A percentile compares a stretch with the other conserved stretches of the same genome.
These are phyloP conservation scores for Pseudopediastrum boryanum DNA, from an alignment of 139 green algal species.

Conservation along the genomic window DNA sequence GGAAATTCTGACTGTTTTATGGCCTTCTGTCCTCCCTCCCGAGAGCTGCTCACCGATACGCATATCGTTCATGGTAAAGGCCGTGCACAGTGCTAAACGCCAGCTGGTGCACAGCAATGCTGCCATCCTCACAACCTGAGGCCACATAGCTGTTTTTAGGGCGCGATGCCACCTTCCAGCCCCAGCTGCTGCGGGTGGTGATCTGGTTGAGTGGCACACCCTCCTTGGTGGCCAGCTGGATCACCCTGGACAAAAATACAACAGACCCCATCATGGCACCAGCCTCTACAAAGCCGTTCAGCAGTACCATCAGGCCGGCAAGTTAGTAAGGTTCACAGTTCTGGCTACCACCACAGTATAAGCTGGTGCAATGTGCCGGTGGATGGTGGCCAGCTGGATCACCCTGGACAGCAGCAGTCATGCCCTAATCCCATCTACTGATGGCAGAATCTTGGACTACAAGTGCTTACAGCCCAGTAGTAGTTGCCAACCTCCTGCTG, in stretches of 20 bases:
- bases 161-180: slow-evolving; percentile 63
- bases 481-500: too few relatives aligned
- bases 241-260: slow-evolving; percentile 41
- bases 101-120: slow-evolving; percentile 74
- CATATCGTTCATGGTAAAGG: slow-evolving; percentile 71
- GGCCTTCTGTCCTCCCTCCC: too few relatives aligned
- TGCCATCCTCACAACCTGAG: slow-evolving; percentile 76
- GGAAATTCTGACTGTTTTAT: too few relatives aligned
- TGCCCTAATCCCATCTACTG: too few relatives aligned
- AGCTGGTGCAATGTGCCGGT: too few relatives aligned
- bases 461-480: too few relatives aligned
- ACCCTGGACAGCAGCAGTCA: slow-evolving; percentile 43
- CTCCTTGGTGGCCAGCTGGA: slow-evolving; percentile 70
- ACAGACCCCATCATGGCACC: too few relatives aligned
- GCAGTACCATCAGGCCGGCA: too few relatives aligned
- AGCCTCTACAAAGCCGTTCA: neutral
- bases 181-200: slow-evolving; percentile 62
- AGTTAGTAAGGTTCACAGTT: too few relatives aligned
- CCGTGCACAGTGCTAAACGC: slow-evolving; percentile 75
- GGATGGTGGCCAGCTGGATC: slow-evolving; percentile 68
- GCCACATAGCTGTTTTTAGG: slow-evolving; percentile 76
- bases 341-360: too few relatives aligned
- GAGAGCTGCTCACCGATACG: too few relatives aligned
- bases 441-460: too few relatives aligned
- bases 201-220: slow-evolving; percentile 71